Evolutionary conservation across 176 grass and related monocot genomes (phyloP), one percentile per base, ranked within the genome.

Genomic region (Paspalum notatum): DNA sequence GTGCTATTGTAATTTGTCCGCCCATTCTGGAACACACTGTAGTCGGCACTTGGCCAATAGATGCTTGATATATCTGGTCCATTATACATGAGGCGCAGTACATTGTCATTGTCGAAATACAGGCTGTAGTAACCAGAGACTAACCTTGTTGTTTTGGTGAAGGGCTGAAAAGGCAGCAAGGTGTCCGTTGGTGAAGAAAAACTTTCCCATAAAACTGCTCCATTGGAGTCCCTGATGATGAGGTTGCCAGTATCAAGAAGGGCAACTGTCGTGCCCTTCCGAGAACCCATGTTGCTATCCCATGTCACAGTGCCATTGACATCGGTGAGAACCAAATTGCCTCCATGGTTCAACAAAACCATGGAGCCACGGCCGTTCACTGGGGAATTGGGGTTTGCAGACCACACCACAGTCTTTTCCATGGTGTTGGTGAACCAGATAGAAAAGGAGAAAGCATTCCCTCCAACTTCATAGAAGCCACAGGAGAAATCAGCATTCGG

Each of bases 231-330:
- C 67, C n/a, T 89, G 65, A 97, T 27, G 49, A 97, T n/a, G 25
- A 97, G 90, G 66, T 93, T 97, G 18, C 93, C 94, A 0, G 88
- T 79, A 78, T 97, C 53, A 9, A 97, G 85, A 62, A 97, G 88
- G 4, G 57, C 18, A 56, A 70, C 62, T n/a, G 68, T 45, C 1
- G 77, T 72, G 59, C 69, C 75, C 40, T 25, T 68, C 0, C 82
- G 44, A 4, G 72, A 87, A 40, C 60, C 73, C 1, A 86, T 89
- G 24, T 68, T 70, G 82, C 80, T 86, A 40, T 86, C 82, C 93
- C 91, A 97, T 60, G 80, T 79, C 7, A 82, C 26, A 0, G 80
- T 78, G 40, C 88, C 91, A 58, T 97, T 87, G n/a, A 93, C 85
- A 75, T 89, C 93, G 6, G 73, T 79, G 24, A 97, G 80, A 14